Base-by-base conservation (phyloP, 2,329 filamentous ascomycete species). In the Penicillium sp. region DNA sequence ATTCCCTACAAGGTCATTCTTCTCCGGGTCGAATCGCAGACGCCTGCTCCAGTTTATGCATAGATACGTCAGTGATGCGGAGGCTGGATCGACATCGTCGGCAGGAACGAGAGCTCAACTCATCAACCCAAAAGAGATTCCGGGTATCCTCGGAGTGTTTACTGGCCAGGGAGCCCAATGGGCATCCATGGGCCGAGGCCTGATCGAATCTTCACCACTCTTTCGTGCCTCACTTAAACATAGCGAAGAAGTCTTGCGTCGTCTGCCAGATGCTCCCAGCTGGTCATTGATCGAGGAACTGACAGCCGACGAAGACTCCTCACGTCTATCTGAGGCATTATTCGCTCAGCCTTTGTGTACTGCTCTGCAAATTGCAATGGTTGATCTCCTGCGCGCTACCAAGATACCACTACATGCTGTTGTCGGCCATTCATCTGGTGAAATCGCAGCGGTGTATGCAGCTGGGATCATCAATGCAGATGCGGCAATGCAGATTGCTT, bases 371-470 rank as follows among this genome's bases (percentile, higher is more conserved):
- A 19, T 47, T 19, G 23, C 4, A 9, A 35, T 47, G 2, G 27
- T 48, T 14, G 29, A 48, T 4, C 1, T 48, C 3, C 38, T 48
- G 4, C 7, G 18, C 2, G 7, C 26, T 5, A 27, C 36, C 2
- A 38, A 27, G 1, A 26, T 48, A 10, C 8, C 7, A 2, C 13
- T 34, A 4, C 6, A 7, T 5, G 18, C 29, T 1, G 46, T 48
- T 9, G 36, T 40, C 5, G 36, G 46, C 13, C 46, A 48, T 18
- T 48, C 46, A 8, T 23, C 16, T 23, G 46, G 46, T 16, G 46
- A 48, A 9, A 48, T 48, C 26, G 76, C 60, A 2, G 76, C 77
- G 0, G 78, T 74, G 0, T 81, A 79, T 53, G 76, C 78, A 0
- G 73, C 77, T 0, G 78, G 77, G 0, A 62, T 70, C 7, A 51